These are phyloP conservation scores for Bolboschoenus planiculmis DNA, from an alignment of 176 grass and related monocot genomes.

Conservation along the genomic window DNA sequence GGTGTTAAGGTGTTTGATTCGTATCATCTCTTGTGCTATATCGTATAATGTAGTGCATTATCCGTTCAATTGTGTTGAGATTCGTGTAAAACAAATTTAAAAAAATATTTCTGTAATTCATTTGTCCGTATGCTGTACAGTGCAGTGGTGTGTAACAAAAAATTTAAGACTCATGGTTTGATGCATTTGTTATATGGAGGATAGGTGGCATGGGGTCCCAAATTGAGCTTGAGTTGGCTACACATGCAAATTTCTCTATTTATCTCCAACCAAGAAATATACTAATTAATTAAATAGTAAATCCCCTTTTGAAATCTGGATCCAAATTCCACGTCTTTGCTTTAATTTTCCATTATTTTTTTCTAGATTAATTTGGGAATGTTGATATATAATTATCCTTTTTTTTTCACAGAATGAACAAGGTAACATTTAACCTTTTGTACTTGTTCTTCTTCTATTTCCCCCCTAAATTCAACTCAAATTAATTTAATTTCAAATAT, in stretches of 20 bases:
- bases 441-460: background rate
- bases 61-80: too few species aligned
- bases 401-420: background rate
- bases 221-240: constrained; percentile 24
- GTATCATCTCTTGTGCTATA: too few species aligned
- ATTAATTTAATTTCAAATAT: background rate
- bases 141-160: too few species aligned
- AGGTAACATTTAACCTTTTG: background rate
- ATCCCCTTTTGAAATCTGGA: background rate
- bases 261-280: constrained; percentile 9
- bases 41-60: too few species aligned
- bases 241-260: constrained; percentile 25
- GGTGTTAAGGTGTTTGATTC: too few species aligned
- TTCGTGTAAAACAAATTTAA: too few species aligned
- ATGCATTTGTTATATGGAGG: constrained; percentile 17
- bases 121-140: too few species aligned
- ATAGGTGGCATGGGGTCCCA: constrained; percentile 7
- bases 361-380: background rate
- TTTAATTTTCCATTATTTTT: background rate
- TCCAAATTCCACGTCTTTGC: background rate
- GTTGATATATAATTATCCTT: background rate
- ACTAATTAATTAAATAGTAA: too few species aligned
- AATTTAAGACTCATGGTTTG: too few species aligned
- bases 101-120: too few species aligned
- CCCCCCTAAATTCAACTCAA: background rate